phyloP scores from a whole-genome alignment of 2,329 filamentous ascomycete genomes.

The Atkinsonella hypoxylon region DNA sequence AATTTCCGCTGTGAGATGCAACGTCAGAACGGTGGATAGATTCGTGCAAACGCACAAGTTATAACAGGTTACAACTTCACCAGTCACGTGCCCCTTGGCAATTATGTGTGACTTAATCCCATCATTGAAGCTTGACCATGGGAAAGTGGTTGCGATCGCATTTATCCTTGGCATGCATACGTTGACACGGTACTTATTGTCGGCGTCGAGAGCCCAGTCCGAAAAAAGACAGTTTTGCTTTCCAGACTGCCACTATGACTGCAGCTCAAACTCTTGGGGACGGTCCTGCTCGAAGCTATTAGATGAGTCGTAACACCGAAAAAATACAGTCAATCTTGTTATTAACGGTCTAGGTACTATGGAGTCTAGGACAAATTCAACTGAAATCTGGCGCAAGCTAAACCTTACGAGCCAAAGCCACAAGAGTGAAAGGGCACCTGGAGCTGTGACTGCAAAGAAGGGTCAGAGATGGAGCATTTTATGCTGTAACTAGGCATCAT shows the following conservation, averaged over 20 bases:
- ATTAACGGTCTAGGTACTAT: constrained; percentile 19
- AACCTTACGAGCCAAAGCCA: constrained; percentile 13
- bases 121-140: neutral
- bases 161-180: neutral
- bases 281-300: constrained; percentile 19
- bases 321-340: constrained; percentile 18
- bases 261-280: constrained; percentile 22
- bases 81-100: neutral
- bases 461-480: neutral
- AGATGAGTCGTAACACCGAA: constrained; percentile 15
- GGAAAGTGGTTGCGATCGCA: neutral
- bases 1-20: neutral
- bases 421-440: constrained; percentile 13
- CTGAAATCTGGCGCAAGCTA: constrained; percentile 12
- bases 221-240: constrained; percentile 19
- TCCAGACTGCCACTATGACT: constrained; percentile 25
- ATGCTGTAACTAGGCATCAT: neutral
- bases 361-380: constrained; percentile 15
- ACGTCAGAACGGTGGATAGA: neutral
- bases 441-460: neutral
- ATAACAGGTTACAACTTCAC: neutral
- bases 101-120: neutral
- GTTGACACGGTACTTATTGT: neutral
- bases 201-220: neutral
- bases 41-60: neutral